Evolutionary conservation across 257 asterid genomes (phyloP), one percentile per base, ranked within the genome.

Genomic region (Gentiana macrophylla): DNA sequence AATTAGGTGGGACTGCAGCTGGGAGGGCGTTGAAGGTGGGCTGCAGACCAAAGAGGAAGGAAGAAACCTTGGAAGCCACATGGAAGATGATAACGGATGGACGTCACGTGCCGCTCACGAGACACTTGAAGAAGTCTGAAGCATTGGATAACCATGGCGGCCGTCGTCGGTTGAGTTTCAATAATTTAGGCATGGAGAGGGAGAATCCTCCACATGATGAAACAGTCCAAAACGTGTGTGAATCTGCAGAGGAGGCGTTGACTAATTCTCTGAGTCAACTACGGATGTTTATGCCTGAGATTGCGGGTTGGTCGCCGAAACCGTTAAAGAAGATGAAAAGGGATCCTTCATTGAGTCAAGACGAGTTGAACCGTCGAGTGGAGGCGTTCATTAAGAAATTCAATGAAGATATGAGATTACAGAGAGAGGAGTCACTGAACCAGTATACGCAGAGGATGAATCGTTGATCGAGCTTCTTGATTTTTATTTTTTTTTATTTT

Each of bases 61-160:
- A 72, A 7, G 82, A 82, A 49, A 78, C 89, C n/a, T 50, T 84
- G 68, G 96, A 87, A 77, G 73, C 66, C 77, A 84, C 90, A 37
- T 87, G 94, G 96, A 87, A 70, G 72, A 80, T 58, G 80, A 84
- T 87, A 77, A 80, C 81, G 4, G 93, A 80, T 58, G 77, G 83
- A 2, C 78, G 81, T 49, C 84, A 76, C 73, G 70, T 77, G 60
- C 80, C 76, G 67, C 57, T 61, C 45, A 54, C 68, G 35, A 57
- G 67, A 15, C 66, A 38, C 60, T 4, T 64, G 60, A 73, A 67
- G 72, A 83, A 73, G 66, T 72, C 84, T 2, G 94, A 80, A 43
- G 70, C 80, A 59, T 75, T 55, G 63, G 72, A 78, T 60, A 70
- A 63, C 57, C 69, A 66, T 34, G 44, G 59, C 37, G n/a, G n/a